A percentile compares a stretch with the other conserved stretches of the same genome.
These are phyloP conservation scores for Suillus discolor DNA, from an alignment of 768 basidiomycete species.

Conservation along the genomic window DNA sequence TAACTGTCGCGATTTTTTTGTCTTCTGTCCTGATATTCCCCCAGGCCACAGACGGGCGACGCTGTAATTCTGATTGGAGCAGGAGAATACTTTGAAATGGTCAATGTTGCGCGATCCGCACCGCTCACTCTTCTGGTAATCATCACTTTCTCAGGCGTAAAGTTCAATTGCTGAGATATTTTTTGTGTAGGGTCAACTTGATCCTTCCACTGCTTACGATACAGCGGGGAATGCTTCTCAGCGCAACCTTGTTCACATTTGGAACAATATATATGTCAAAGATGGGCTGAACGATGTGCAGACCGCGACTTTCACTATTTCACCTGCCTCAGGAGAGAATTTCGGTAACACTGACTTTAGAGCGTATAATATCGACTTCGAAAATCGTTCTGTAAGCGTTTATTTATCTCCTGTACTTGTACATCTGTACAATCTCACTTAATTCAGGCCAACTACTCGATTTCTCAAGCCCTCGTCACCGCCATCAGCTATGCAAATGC, in stretches of 20 bases:
- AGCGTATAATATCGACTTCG: conserved; percentile 67
- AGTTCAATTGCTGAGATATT: not conserved
- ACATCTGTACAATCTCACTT: not conserved
- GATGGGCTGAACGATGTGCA: conserved; percentile 54
- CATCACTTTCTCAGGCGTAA: conserved; percentile 6
- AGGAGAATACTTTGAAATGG: conserved; percentile 61
- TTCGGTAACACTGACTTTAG: conserved; percentile 63
- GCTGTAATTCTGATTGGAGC: conserved; percentile 56
- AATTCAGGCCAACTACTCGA: conserved; percentile 51
- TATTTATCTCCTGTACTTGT: not conserved
- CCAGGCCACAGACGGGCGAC: conserved; percentile 42
- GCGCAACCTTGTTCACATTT: conserved; percentile 54
- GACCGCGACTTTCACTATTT: conserved; percentile 59
- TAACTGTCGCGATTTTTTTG: not conserved
- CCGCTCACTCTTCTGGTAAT: conserved; percentile 60
- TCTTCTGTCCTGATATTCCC: not conserved
- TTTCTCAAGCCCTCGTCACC: conserved; percentile 63
- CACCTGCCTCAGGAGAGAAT: conserved; percentile 48
- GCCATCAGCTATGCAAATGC: conserved; percentile 68
- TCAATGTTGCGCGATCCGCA: conserved; percentile 56
- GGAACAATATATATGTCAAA: conserved; percentile 47
- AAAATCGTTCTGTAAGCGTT: conserved; percentile 60
- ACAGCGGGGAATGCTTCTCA: conserved; percentile 46
- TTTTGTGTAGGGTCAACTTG: conserved; percentile 51
- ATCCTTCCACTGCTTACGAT: conserved; percentile 37